phyloP scores from a whole-genome alignment of 2,329 filamentous ascomycete species.

The Aspergillus tamarii region DNA sequence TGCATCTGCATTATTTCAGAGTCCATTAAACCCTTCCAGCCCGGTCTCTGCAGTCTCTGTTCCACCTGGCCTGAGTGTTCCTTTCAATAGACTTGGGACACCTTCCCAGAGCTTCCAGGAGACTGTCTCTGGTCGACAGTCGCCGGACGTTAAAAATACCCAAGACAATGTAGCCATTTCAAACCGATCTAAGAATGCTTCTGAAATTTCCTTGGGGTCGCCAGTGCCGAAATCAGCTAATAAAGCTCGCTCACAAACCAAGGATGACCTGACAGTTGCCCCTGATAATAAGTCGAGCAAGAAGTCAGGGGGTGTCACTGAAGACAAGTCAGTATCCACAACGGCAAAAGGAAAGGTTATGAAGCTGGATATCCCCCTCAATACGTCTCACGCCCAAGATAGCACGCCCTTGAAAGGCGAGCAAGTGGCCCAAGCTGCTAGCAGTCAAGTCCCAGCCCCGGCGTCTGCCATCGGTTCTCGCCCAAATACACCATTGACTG shows the following conservation, averaged over 20 bases:
- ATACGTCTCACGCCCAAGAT: conserved; percentile 22
- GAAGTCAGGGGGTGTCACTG: conserved; percentile 14
- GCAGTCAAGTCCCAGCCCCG: conserved; percentile 32
- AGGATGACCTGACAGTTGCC: conserved; percentile 21
- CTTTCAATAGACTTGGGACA: conserved; percentile 32
- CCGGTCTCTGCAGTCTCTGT: conserved; percentile 33
- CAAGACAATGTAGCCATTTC: conserved; percentile 25
- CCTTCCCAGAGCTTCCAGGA: conserved; percentile 32
- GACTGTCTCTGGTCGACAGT: conserved; percentile 28
- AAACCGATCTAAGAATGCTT: conserved; percentile 33
- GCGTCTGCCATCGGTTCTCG: conserved; percentile 47
- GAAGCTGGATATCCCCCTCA: conserved; percentile 36
- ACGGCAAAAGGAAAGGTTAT: conserved; percentile 36
- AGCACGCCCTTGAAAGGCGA: conserved; percentile 28
- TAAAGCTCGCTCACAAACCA: conserved; percentile 31
- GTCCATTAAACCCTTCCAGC: conserved; percentile 34
- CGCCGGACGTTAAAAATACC: conserved; percentile 29
- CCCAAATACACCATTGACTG: conserved; percentile 52
- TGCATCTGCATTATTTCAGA: conserved; percentile 37
- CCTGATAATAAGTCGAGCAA: conserved; percentile 22
- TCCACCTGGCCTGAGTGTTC: conserved; percentile 32
- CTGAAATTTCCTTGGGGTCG: conserved; percentile 46
- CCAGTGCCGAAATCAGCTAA: conserved; percentile 39
- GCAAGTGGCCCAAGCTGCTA: conserved; percentile 22
- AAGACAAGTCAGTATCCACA: conserved; percentile 13